A percentile compares a stretch with the other conserved stretches of the same genome.
phyloP scores from a whole-genome alignment of 2,329 filamentous ascomycete genomes.

The Hypoxylon sp. region DNA sequence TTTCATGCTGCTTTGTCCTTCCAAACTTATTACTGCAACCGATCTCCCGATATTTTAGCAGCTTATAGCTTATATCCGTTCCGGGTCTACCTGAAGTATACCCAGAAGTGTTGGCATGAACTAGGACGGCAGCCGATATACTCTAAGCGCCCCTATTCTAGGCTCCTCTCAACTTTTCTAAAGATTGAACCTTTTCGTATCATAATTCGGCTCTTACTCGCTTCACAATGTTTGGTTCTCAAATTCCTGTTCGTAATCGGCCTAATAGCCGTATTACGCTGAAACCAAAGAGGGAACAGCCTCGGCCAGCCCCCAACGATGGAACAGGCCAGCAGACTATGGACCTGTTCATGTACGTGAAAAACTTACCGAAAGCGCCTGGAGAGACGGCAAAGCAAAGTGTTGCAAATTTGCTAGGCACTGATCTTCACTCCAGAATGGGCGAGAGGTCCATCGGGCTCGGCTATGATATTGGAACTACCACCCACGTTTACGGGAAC shows the following conservation, averaged over 20 bases:
- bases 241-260: not conserved
- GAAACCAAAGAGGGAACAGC: not conserved
- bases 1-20: slow-evolving; percentile 28
- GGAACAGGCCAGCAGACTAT: not conserved
- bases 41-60: not conserved
- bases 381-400: not conserved
- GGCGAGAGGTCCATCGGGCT: not conserved
- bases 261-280: not conserved
- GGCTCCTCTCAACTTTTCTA: not conserved
- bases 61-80: slow-evolving; percentile 2
- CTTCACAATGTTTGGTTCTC: not conserved
- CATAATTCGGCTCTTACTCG: not conserved
- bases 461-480: not conserved
- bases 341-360: not conserved
- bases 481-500: not conserved
- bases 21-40: slow-evolving; percentile 2
- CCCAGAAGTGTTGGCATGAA: not conserved
- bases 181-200: not conserved
- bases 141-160: not conserved
- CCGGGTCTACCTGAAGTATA: not conserved
- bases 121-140: not conserved
- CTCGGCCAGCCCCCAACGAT: not conserved
- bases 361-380: not conserved
- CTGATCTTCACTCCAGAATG: no score
- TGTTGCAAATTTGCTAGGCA: no score